A percentile compares a stretch with the other conserved stretches of the same genome.
Conservation (phyloP, 176 grass and related monocot species). For the Juncus effusus region DNA sequence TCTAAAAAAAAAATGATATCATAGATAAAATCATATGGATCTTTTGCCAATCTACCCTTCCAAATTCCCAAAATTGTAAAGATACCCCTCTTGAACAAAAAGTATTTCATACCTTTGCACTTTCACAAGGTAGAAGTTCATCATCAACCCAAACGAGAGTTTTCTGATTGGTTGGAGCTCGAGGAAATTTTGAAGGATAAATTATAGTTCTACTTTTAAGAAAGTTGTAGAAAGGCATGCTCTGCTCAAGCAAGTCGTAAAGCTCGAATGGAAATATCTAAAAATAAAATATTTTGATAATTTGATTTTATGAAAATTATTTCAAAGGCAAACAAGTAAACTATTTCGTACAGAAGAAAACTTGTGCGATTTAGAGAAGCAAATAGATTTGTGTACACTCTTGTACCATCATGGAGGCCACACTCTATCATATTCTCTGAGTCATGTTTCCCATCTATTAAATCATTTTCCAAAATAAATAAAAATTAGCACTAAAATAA, state of each 20-base stretch:
- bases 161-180: constrained; percentile 75
- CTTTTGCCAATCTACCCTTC: too few relatives aligned
- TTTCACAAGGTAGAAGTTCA: constrained; percentile 70
- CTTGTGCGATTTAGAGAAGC: constrained; percentile 45
- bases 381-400: constrained; percentile 73
- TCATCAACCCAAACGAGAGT: constrained; percentile 92
- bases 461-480: constrained; percentile 11
- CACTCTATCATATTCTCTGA: constrained; percentile 73
- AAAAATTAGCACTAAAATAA: constrained; percentile 2
- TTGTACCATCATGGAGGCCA: constrained; percentile 98
- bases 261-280: constrained; percentile 73
- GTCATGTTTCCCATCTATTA: constrained; percentile 92
- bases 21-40: too few relatives aligned
- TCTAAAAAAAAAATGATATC: too few relatives aligned
- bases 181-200: constrained; percentile 30
- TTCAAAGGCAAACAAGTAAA: too few relatives aligned
- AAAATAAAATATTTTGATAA: constrained; percentile 11
- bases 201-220: constrained; percentile 56
- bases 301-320: too few relatives aligned
- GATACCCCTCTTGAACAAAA: too few relatives aligned
- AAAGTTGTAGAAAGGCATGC: constrained; percentile 88
- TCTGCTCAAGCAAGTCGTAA: constrained; percentile 92
- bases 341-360: constrained; percentile 57
- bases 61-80: too few relatives aligned
- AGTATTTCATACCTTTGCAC: constrained; percentile 97